These are phyloP conservation scores for Mycena floridula DNA, from an alignment of 768 basidiomycete species.

Conservation along the genomic window DNA sequence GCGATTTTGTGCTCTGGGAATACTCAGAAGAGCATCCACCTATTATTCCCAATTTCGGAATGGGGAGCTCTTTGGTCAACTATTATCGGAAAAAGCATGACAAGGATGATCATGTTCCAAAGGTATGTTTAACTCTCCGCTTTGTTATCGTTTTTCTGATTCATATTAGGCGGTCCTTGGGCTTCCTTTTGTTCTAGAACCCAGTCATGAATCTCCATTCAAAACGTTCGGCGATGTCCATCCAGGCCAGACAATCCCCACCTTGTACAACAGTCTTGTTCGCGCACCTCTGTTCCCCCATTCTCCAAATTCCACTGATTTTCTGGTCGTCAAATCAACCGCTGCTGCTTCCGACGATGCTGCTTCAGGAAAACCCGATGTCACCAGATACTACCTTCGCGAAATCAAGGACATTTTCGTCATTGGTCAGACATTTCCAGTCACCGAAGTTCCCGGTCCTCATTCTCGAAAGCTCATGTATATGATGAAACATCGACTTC, in stretches of 20 bases:
- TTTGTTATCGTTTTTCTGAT: constrained; percentile 4
- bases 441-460: constrained; percentile 93
- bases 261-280: constrained; percentile 91
- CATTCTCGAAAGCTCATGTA: constrained; percentile 97
- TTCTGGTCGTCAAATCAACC: constrained; percentile 54
- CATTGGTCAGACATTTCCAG: constrained; percentile 94
- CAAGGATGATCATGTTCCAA: constrained; percentile 89
- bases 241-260: constrained; percentile 87
- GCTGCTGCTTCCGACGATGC: constrained; percentile 3
- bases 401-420: constrained; percentile 93
- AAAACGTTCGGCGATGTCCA: constrained; percentile 96
- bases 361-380: constrained; percentile 60
- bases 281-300: constrained; percentile 94
- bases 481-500: constrained; percentile 87
- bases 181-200: constrained; percentile 93
- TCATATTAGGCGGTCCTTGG: constrained; percentile 76
- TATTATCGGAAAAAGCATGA: constrained; percentile 97
- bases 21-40: constrained; percentile 98
- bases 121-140: constrained; percentile 41
- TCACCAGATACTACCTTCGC: constrained; percentile 84
- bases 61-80: constrained; percentile 96
- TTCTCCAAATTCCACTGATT: constrained; percentile 82
- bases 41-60: constrained; percentile 92
- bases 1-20: constrained; percentile 91
- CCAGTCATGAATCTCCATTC: constrained; percentile 96